Conservation (phyloP, 148 eudicot genomes). For the Fagopyrum esculentum region DNA sequence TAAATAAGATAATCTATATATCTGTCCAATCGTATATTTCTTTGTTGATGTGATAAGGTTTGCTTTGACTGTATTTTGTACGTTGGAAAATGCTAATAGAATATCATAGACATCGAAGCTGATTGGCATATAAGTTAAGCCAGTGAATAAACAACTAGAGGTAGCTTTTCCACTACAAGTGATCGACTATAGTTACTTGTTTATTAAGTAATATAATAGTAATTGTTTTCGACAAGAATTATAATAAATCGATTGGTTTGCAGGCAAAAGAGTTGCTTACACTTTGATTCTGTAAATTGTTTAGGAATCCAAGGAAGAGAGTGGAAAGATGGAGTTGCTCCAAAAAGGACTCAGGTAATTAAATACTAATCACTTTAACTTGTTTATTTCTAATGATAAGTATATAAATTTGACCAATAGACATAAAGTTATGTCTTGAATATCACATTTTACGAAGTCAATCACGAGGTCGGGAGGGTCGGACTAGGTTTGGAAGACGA, state of each 20-base stretch:
- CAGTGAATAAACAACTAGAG: background rate
- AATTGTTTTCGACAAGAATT: no score
- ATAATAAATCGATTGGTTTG: background rate
- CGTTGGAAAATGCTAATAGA: background rate
- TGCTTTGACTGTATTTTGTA: background rate
- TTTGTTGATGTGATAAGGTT: constrained; percentile 4
- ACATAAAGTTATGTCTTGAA: no score
- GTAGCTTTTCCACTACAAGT: background rate
- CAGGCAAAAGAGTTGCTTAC: constrained; percentile 6
- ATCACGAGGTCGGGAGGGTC: no score
- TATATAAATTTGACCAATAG: background rate
- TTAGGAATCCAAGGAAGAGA: constrained; percentile 71
- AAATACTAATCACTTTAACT: background rate
- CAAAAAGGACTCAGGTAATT: constrained; percentile 68
- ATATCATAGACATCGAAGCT: background rate
- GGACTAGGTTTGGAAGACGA: no score
- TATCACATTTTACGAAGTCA: no score
- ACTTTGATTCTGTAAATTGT: background rate
- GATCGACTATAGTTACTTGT: background rate
- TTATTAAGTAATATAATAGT: background rate
- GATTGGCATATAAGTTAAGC: constrained; percentile 1
- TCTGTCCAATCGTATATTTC: background rate
- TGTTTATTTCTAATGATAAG: background rate
- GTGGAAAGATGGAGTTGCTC: constrained; percentile 49
- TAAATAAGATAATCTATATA: background rate